Conservation (phyloP, 257 asterid genomes). For the Galeopsis tetrahit region DNA sequence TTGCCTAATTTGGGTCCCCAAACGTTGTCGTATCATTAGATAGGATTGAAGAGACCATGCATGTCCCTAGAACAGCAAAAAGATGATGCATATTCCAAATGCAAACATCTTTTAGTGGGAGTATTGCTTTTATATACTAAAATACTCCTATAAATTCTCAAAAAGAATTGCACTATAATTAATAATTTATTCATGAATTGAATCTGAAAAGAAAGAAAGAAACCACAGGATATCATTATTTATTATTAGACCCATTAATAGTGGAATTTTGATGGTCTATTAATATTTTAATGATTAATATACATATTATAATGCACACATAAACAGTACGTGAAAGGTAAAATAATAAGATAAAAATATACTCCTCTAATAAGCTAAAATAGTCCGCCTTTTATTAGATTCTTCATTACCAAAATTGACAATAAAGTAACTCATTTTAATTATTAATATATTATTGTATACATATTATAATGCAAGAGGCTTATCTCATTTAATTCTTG, state of each 20-base stretch:
- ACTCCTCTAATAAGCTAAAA: too few relatives aligned
- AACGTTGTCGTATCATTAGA: constrained; percentile 16
- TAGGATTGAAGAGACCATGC: background rate
- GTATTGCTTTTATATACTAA: background rate
- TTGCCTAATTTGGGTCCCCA: constrained; percentile 19
- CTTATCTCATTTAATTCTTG: too few relatives aligned
- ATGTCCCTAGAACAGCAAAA: background rate
- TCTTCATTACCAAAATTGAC: too few relatives aligned
- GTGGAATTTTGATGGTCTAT: background rate
- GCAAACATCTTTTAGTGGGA: constrained; percentile 15
- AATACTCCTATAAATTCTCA: background rate
- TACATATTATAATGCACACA: too few relatives aligned
- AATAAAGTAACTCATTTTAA: too few relatives aligned
- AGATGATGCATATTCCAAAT: background rate
- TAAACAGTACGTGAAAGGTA: too few relatives aligned
- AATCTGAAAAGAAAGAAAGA: constrained; percentile 1
- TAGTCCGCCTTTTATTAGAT: too few relatives aligned
- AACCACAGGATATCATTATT: background rate
- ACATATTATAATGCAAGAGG: too few relatives aligned
- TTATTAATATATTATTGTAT: too few relatives aligned
- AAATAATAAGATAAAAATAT: too few relatives aligned
- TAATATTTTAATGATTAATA: too few relatives aligned
- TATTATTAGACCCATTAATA: background rate
- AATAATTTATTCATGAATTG: background rate
- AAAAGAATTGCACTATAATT: background rate